These are phyloP conservation scores for Camellia sinensis DNA, from an alignment of 148 eudicot genomes.

Conservation along the genomic window DNA sequence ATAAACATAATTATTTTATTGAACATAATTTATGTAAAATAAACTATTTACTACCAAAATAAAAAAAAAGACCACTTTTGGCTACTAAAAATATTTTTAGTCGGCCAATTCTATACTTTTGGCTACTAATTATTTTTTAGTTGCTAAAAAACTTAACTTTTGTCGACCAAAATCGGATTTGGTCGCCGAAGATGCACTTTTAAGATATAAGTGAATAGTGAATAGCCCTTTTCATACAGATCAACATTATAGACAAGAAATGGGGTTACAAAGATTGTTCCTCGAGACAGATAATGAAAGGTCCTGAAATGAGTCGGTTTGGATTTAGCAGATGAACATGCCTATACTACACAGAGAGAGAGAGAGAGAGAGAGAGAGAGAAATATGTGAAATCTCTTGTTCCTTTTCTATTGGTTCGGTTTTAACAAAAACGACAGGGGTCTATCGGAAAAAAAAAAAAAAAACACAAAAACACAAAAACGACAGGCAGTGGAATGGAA, in stretches of 20 bases:
- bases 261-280: background rate
- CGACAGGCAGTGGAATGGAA: constrained; percentile 22
- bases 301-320: constrained; percentile 20
- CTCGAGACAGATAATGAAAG: background rate
- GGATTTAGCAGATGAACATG: constrained; percentile 8
- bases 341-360: background rate
- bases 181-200: too few relatives aligned
- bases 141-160: too few relatives aligned
- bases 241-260: background rate
- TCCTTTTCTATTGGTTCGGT: background rate
- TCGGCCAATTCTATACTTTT: too few relatives aligned
- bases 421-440: too few relatives aligned
- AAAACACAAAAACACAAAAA: background rate
- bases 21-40: too few relatives aligned
- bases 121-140: too few relatives aligned
- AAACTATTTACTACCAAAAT: too few relatives aligned
- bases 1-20: too few relatives aligned
- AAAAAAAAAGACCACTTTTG: too few relatives aligned
- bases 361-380: background rate
- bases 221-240: background rate
- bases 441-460: too few relatives aligned
- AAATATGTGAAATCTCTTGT: background rate
- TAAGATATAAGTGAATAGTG: background rate
- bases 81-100: too few relatives aligned
- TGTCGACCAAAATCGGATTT: too few relatives aligned